Evolutionary conservation across 2,329 filamentous ascomycete species (phyloP).

Genomic region (Phaeosphaeriaceae sp.): DNA sequence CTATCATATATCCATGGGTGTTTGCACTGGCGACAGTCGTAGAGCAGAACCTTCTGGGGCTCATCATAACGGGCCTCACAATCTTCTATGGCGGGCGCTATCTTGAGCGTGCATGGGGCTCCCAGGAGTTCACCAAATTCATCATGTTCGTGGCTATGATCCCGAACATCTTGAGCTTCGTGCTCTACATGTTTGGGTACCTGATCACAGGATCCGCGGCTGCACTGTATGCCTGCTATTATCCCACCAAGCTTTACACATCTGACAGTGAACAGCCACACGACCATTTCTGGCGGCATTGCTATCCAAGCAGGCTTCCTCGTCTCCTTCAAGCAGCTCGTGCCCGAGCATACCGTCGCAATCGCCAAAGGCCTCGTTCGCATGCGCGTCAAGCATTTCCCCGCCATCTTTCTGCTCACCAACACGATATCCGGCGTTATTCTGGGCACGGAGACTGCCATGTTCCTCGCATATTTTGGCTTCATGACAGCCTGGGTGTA

Average conservation of each 20-base stretch:
- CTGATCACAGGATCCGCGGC: slow-evolving; percentile 70
- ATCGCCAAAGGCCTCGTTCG: slow-evolving; percentile 88
- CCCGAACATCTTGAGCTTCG: slow-evolving; percentile 79
- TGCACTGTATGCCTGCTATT: slow-evolving; percentile 71
- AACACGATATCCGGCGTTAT: slow-evolving; percentile 70
- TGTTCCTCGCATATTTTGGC: slow-evolving; percentile 80
- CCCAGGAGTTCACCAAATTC: slow-evolving; percentile 90
- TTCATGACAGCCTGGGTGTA: slow-evolving; percentile 94
- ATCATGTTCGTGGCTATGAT: slow-evolving; percentile 77
- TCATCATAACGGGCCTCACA: slow-evolving; percentile 77
- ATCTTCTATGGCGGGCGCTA: slow-evolving; percentile 94
- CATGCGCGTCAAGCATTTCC: slow-evolving; percentile 84
- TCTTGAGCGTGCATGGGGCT: slow-evolving; percentile 94
- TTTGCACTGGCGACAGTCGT: slow-evolving; percentile 85
- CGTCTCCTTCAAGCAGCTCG: slow-evolving; percentile 95
- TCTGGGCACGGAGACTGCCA: slow-evolving; percentile 75
- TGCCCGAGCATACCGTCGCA: slow-evolving; percentile 95
- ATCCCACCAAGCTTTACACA: slow-evolving; percentile 1
- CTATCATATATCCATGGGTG: slow-evolving; percentile 91
- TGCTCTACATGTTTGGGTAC: slow-evolving; percentile 76
- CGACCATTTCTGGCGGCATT: slow-evolving; percentile 86
- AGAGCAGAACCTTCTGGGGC: slow-evolving; percentile 90
- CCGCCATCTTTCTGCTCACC: slow-evolving; percentile 75
- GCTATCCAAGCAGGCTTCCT: slow-evolving; percentile 92
- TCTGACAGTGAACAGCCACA: slow-evolving; percentile 60